A percentile compares a stretch with the other conserved stretches of the same genome.
phyloP scores from a whole-genome alignment of 2,329 filamentous ascomycete genomes.

The Cladophialophora yegresii region DNA sequence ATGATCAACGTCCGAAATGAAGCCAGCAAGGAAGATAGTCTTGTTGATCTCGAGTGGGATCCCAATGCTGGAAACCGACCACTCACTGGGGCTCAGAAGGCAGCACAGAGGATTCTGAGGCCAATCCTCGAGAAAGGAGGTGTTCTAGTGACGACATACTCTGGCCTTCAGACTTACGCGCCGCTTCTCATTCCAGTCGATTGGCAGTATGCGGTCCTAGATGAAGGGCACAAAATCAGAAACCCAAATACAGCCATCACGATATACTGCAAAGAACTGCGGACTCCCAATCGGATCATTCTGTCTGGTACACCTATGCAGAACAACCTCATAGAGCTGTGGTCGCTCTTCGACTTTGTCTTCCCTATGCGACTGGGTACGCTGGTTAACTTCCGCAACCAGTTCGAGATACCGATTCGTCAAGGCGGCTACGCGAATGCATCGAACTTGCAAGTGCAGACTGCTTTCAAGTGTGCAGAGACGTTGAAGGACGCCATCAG shows the following conservation, averaged over 20 bases:
- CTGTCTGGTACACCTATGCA: conserved; percentile 97
- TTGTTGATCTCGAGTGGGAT: conserved; percentile 61
- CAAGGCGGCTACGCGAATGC: conserved; percentile 94
- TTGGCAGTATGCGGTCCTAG: conserved; percentile 92
- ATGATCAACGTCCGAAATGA: conserved; percentile 78
- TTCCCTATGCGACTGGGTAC: conserved; percentile 95
- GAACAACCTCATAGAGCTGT: conserved; percentile 91
- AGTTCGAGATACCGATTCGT: conserved; percentile 92
- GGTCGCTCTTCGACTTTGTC: conserved; percentile 97
- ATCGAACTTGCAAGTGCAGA: conserved; percentile 90
- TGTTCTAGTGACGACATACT: conserved; percentile 92
- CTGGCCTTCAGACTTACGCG: conserved; percentile 89
- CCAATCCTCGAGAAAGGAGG: conserved; percentile 82
- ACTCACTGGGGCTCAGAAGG: conserved; percentile 61
- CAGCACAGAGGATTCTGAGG: conserved; percentile 78
- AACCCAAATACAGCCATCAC: conserved; percentile 96
- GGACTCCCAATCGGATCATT: conserved; percentile 86
- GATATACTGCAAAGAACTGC: conserved; percentile 89
- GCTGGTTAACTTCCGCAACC: conserved; percentile 81
- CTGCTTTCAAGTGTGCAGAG: conserved; percentile 89
- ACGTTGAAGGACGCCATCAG: conserved; percentile 91
- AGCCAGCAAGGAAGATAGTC: conserved; percentile 62
- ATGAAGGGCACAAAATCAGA: conserved; percentile 97
- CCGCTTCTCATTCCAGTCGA: conserved; percentile 77
- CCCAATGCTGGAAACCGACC: conserved; percentile 43